Evolutionary conservation across 2,329 filamentous ascomycete species (phyloP).

Genomic region (Paecilomyces sp.): DNA sequence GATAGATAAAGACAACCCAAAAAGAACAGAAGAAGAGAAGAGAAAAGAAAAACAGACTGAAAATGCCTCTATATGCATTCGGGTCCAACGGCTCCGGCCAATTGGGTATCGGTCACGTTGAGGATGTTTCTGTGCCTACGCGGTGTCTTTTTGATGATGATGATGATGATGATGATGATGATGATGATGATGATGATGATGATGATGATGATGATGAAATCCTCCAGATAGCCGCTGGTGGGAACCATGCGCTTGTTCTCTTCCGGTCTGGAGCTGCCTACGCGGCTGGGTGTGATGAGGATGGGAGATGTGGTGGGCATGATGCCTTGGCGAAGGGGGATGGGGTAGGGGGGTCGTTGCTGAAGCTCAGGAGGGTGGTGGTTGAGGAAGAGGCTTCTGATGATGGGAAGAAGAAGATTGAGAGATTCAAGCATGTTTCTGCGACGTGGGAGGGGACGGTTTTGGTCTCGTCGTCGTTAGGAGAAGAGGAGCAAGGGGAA

Average conservation of each 20-base stretch:
- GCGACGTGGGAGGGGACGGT: conserved; percentile 75
- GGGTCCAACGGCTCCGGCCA: conserved; percentile 74
- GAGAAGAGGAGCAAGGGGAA: conserved; percentile 29
- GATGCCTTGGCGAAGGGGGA: conserved; percentile 48
- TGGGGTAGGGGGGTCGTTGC: conserved; percentile 23
- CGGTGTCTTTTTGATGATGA: conserved; percentile 49
- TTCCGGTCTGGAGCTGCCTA: conserved; percentile 54
- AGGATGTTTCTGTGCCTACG: conserved; percentile 63
- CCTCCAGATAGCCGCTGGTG: conserved; percentile 55
- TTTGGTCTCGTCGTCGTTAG: conserved; percentile 40
- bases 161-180: no score
- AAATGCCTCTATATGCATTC: conserved; percentile 54
- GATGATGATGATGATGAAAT: conserved; percentile 15
- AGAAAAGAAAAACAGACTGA: neutral
- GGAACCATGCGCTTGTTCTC: conserved; percentile 78
- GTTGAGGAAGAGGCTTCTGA: conserved; percentile 5
- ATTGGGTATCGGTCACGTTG: conserved; percentile 62
- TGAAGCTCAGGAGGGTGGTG: conserved; percentile 20
- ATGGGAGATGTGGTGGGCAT: conserved; percentile 47
- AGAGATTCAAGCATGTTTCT: conserved; percentile 45
- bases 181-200: conserved; percentile 33
- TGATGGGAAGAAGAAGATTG: conserved; percentile 5
- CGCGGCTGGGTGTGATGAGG: conserved; percentile 56
- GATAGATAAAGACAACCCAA: no score
- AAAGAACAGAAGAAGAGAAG: neutral